Conservation (phyloP, 768 basidiomycete genomes). For the Daedaleopsis sinensis region DNA sequence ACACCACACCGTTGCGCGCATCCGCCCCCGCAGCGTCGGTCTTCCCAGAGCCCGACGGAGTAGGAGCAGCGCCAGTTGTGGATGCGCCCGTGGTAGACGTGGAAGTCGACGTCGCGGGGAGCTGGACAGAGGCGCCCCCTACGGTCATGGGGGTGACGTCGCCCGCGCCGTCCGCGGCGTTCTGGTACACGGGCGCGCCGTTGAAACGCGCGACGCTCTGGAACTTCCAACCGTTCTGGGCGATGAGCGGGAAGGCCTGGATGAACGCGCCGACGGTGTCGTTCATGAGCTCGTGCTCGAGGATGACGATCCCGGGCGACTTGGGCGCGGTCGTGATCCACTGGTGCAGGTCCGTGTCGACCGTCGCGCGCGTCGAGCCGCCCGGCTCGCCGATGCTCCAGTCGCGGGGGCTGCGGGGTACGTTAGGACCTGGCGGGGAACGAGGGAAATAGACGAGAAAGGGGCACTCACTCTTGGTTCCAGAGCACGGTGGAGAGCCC, state of each 20-base stretch:
- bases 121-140: neutral
- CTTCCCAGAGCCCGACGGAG: too few relatives aligned
- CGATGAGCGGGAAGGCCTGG: constrained; percentile 62
- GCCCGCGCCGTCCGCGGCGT: constrained; percentile 17
- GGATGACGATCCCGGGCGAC: constrained; percentile 74
- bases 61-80: too few relatives aligned
- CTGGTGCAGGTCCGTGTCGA: constrained; percentile 51
- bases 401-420: constrained; percentile 60
- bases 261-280: constrained; percentile 69
- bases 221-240: constrained; percentile 71
- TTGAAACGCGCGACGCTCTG: constrained; percentile 50
- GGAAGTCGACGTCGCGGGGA: too few relatives aligned
- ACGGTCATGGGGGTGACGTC: constrained; percentile 7
- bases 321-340: constrained; percentile 69
- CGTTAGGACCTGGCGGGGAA: neutral
- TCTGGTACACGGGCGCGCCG: constrained; percentile 25
- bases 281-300: constrained; percentile 81
- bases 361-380: constrained; percentile 46
- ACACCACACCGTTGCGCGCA: too few relatives aligned
- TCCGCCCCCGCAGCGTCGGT: too few relatives aligned
- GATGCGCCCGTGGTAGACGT: too few relatives aligned
- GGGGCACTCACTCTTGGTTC: constrained; percentile 76
- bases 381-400: constrained; percentile 60
- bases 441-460: too few relatives aligned
- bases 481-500: constrained; percentile 85